Percentiles rank a stretch among this genome's conserved stretches.
These are phyloP conservation scores for Oryza longistaminata DNA, from an alignment of 176 grass and related monocot species.

Conservation along the genomic window DNA sequence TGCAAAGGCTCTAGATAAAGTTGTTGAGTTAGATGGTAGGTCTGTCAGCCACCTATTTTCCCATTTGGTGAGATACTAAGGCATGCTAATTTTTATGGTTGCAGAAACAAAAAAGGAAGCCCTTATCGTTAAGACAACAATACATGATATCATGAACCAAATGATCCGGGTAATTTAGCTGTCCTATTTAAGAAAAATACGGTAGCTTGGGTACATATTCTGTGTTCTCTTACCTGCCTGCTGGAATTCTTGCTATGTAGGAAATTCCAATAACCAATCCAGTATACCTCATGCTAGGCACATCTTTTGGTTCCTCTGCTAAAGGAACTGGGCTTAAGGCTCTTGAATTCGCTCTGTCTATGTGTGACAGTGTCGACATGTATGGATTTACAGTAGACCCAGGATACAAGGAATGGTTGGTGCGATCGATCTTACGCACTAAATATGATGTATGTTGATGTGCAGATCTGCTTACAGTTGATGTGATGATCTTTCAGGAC, in stretches of 20 bases:
- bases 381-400: conserved; percentile 99
- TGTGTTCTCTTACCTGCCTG: conserved; percentile 24
- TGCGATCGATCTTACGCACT: neutral
- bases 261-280: conserved; percentile 85
- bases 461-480: conserved; percentile 27
- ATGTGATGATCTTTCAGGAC: conserved; percentile 63
- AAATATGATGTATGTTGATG: neutral
- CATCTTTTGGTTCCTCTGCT: conserved; percentile 95
- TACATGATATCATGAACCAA: conserved; percentile 96
- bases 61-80: conserved; percentile 19
- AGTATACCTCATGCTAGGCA: conserved; percentile 88
- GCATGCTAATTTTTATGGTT: conserved; percentile 29
- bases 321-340: conserved; percentile 98
- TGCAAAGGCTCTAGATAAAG: conserved; percentile 98
- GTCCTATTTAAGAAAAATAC: conserved; percentile 8
- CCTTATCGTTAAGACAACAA: conserved; percentile 91
- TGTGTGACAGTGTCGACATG: conserved; percentile 93
- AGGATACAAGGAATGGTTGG: conserved; percentile 97
- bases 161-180: conserved; percentile 79
- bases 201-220: conserved; percentile 11
- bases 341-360: conserved; percentile 92
- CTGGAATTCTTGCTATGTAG: conserved; percentile 44
- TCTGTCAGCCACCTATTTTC: conserved; percentile 3
- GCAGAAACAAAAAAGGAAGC: conserved; percentile 88
- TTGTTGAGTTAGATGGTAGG: conserved; percentile 91